Evolutionary conservation across 805 yeast genomes (phyloP).

Genomic region (Pichia phayaonensis): DNA sequence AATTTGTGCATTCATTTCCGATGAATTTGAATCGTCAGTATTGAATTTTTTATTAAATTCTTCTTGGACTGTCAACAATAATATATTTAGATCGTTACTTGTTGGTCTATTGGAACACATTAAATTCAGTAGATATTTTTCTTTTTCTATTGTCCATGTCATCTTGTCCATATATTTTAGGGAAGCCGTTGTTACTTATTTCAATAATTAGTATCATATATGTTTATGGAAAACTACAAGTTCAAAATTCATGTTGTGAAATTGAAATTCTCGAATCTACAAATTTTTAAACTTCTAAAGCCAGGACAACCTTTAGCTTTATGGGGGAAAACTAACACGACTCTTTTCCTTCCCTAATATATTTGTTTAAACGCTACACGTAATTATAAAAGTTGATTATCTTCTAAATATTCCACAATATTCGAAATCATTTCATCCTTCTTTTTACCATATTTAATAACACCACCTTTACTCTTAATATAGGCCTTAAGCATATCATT

Average conservation of each 20-base stretch:
- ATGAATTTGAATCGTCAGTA: conserved; percentile 7
- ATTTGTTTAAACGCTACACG: not conserved
- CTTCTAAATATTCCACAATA: conserved; percentile 24
- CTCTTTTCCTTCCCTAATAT: not conserved
- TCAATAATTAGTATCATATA: too few relatives aligned
- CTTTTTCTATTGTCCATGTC: conserved; percentile 22
- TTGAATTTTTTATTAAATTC: conserved; percentile 17
- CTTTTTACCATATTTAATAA: conserved; percentile 31
- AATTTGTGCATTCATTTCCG: conserved; percentile 15
- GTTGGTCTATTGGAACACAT: conserved; percentile 26
- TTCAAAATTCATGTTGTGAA: not conserved
- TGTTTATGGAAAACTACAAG: too few relatives aligned
- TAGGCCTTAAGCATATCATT: conserved; percentile 21
- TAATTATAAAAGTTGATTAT: not conserved
- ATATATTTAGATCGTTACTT: conserved; percentile 16
- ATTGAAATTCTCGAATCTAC: not conserved
- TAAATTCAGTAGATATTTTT: conserved; percentile 17
- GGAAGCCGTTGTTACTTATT: too few relatives aligned
- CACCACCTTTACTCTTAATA: conserved; percentile 28
- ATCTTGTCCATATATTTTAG: too few relatives aligned
- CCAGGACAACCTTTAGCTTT: not conserved
- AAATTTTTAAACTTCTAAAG: not conserved
- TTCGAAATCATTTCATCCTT: conserved; percentile 38
- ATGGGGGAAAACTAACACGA: not conserved
- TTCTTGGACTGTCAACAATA: conserved; percentile 12